Evolutionary conservation across 192 early-diverging fungal genomes (phyloP).

Genomic region (Coemansia sp.): DNA sequence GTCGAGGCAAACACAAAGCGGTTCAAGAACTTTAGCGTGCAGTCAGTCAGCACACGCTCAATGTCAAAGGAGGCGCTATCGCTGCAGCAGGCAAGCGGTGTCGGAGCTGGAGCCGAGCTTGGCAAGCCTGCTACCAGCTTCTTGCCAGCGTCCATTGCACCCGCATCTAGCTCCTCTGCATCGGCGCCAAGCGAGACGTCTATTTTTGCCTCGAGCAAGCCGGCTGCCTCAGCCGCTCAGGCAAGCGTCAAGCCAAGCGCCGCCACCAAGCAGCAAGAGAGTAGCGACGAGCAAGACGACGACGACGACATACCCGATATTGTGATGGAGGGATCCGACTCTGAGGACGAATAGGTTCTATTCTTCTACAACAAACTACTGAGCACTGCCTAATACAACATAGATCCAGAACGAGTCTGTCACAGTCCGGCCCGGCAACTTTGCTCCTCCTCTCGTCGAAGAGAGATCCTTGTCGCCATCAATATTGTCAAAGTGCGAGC

Average conservation of each 20-base stretch:
- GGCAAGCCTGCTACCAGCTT: neutral
- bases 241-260: neutral
- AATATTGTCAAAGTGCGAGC: conserved; percentile 46
- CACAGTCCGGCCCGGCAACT: conserved; percentile 16
- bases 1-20: conserved; percentile 15
- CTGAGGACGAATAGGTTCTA: conserved; percentile 39
- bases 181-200: neutral
- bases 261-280: neutral
- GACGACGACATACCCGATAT: conserved; percentile 53
- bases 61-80: neutral
- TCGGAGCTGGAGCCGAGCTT: too few species aligned
- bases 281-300: conserved; percentile 10
- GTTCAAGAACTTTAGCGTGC: conserved; percentile 18
- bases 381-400: conserved; percentile 29
- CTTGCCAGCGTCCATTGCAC: neutral
- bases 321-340: conserved; percentile 56
- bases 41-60: conserved; percentile 2
- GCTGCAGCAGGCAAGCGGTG: neutral
- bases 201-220: neutral
- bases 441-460: neutral
- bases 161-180: too few species aligned
- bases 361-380: neutral
- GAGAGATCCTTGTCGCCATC: conserved; percentile 17
- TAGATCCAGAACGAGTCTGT: conserved; percentile 53
- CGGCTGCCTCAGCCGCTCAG: neutral